Base-by-base conservation (phyloP, 768 basidiomycete genomes). In the Xerocomellus intermedius region DNA sequence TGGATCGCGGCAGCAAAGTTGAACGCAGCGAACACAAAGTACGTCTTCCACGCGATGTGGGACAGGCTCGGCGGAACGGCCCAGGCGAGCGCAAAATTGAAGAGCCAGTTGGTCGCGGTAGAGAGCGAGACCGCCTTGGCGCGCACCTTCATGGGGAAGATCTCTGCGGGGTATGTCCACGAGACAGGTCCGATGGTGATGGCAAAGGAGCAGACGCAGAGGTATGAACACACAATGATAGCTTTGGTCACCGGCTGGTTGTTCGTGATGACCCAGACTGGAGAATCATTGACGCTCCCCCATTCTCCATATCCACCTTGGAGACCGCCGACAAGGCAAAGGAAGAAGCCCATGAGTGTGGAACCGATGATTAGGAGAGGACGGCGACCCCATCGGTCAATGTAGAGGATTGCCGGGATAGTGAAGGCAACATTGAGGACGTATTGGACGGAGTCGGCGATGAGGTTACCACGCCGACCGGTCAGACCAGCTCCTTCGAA, bases 401-500 rank as follows among this genome's bases (percentile, higher is more conserved):
- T 87, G 73, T 82, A 89, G 63, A 79, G 57, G 60, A 82, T 78
- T 1, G 79, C 78, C 9, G 79, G 79, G 26, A 81, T 54, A 57
- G 75, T 75, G 60, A 74, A 64, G 19, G 42, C 65, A 37, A 79
- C 73, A 42, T 77, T 76, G 52, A 77, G 69, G 42, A 77, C 74
- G 50, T 75, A 79, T 68, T 78, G 87, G 13, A 91, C 82, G 9
- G 86, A 82, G 73, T 85, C 74, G 19, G 89, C 87, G 60, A 91
- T 87, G 48, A 91, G 79, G 68, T 87, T 88, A 21, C 79, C 80
- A n/a, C 85, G 83, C 39, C 79, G 77, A 26, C 87, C 88, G 1
- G 84, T 86, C n/a, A 90, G 75, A 64, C 89, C 89, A 42, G 89
- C 87, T 55, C 84, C 84, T 62, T 86, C 79, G 74, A 90, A 89